These are phyloP conservation scores for Arxiozyma telluris DNA, from an alignment of 1,139 yeast species.

Conservation along the genomic window DNA sequence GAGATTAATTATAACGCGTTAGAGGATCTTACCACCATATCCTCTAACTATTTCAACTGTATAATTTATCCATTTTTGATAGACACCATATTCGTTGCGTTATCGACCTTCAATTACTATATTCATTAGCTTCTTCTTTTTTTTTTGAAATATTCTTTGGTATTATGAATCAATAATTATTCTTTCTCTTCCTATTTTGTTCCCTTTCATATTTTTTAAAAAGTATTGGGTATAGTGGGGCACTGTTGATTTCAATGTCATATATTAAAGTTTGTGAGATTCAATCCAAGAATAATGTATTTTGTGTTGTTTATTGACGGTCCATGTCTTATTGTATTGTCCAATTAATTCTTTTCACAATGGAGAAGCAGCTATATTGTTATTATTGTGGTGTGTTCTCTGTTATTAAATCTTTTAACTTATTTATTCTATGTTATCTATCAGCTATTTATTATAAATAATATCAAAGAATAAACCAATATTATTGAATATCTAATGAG, in stretches of 20 bases:
- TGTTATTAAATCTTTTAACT: background rate
- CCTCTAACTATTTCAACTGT: background rate
- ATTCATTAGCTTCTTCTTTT: background rate
- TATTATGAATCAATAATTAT: background rate
- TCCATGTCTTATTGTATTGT: background rate
- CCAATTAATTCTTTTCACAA: background rate
- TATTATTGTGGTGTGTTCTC: background rate
- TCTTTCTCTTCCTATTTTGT: background rate
- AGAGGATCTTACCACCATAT: background rate
- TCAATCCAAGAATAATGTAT: background rate
- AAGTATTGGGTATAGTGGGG: background rate
- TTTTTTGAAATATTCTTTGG: background rate
- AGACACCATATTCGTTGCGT: constrained; percentile 1
- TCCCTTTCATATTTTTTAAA: background rate
- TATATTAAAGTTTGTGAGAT: background rate
- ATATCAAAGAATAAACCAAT: constrained; percentile 10
- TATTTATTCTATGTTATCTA: background rate
- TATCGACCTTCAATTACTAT: background rate
- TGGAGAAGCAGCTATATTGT: background rate
- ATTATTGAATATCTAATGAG: constrained; percentile 1
- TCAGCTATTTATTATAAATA: background rate
- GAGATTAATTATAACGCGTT: background rate
- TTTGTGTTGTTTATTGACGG: background rate
- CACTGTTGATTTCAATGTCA: background rate
- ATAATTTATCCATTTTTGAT: background rate